Conservation (phyloP, 176 grass and related monocot genomes). For the Oropetium thomaeum region DNA sequence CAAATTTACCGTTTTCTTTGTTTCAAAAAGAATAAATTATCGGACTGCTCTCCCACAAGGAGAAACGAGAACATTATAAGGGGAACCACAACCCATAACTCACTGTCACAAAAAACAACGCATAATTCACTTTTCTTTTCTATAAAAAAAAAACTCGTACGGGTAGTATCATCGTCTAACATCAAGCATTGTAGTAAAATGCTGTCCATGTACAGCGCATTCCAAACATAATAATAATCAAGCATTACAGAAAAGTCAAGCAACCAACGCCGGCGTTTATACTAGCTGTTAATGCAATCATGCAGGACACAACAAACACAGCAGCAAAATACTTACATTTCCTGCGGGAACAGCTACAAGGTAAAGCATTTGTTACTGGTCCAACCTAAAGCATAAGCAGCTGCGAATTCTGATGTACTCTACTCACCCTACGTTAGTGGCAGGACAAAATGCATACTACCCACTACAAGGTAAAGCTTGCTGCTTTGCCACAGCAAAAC, state of each 20-base stretch:
- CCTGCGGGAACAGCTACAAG: background rate
- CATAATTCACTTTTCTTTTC: too few species aligned
- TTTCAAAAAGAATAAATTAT: too few species aligned
- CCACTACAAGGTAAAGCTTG: background rate
- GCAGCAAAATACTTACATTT: background rate
- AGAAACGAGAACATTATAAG: too few species aligned
- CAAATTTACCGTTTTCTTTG: too few species aligned
- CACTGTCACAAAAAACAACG: too few species aligned
- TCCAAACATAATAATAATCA: background rate
- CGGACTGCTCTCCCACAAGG: background rate
- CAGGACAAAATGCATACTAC: background rate
- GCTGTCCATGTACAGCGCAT: background rate
- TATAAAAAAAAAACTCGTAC: too few species aligned
- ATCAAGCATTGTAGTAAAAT: background rate
- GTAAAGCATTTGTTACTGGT: background rate
- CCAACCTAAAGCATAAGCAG: background rate
- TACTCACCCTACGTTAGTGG: background rate
- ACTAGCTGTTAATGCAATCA: background rate
- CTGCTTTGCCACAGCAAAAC: background rate
- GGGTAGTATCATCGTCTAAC: background rate
- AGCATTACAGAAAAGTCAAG: background rate
- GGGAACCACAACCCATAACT: too few species aligned
- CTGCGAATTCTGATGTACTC: background rate
- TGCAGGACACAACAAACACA: background rate
- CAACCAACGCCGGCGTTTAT: background rate